Evolutionary conservation across 2,329 filamentous ascomycete genomes (phyloP).

Genomic region (Nigrospora oryzae): DNA sequence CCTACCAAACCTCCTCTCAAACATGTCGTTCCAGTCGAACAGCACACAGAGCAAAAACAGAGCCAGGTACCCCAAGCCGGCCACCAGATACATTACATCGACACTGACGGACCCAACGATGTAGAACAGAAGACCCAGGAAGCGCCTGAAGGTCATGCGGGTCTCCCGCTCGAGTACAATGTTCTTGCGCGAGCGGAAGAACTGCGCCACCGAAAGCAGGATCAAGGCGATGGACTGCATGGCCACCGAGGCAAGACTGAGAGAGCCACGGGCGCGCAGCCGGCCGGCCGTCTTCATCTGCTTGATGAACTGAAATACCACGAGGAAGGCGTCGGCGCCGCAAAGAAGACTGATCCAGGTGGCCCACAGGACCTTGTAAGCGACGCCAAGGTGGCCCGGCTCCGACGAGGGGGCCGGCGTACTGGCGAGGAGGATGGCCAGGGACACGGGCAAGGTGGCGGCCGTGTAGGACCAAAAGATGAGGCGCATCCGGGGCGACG

Average conservation of each 20-base stretch:
- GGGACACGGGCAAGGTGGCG: conserved; percentile 2
- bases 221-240: conserved; percentile 3
- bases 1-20: conserved; percentile 4
- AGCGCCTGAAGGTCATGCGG: conserved; percentile 1
- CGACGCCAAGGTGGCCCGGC: neutral
- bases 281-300: conserved; percentile 7
- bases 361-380: conserved; percentile 2
- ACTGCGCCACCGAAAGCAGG: conserved; percentile 3
- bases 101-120: conserved; percentile 6
- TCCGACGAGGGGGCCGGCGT: conserved; percentile 1
- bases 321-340: conserved; percentile 4
- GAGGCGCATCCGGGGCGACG: conserved; percentile 2
- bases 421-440: conserved; percentile 2
- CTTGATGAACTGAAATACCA: conserved; percentile 7
- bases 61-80: conserved; percentile 5
- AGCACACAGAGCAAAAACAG: conserved; percentile 5
- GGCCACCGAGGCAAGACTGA: conserved; percentile 4
- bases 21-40: conserved; percentile 6
- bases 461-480: conserved; percentile 1
- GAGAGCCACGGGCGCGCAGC: conserved; percentile 4
- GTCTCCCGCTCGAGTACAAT: conserved; percentile 1
- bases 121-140: conserved; percentile 4
- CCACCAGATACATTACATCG: conserved; percentile 7
- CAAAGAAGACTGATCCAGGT: conserved; percentile 5
- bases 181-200: conserved; percentile 4